Base-by-base conservation (phyloP, 257 asterid genomes). In the Prunella vulgaris region DNA sequence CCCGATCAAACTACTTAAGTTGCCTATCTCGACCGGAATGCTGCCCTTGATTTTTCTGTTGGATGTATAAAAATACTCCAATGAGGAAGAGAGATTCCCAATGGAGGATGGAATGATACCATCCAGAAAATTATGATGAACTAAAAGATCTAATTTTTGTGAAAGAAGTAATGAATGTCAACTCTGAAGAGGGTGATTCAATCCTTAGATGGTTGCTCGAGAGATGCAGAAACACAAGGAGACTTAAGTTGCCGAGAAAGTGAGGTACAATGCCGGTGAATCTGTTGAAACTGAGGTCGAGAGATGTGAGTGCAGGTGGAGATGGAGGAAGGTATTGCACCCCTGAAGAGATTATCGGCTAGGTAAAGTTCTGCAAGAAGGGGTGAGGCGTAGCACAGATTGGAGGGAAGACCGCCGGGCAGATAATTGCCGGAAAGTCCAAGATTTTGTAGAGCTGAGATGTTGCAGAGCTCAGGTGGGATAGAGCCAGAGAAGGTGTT, bases 41-140 rank as follows among this genome's bases (percentile, higher is more conserved):
- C 27, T 27, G 2, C 59, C 70, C 67, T 61, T 35, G 1, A 61
- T 18, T 61, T 4, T 35, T 30, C 67, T 35, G 3, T 18, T 18
- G 10, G 10, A 20, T 0, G 67, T 51, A 35, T 2, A 35, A 5
- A 64, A 27, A 2, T 7, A 1, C n/a, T 64, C 27, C 3, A 80
- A 25, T 0, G 71, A 77, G 7, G 70, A 27, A 2, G 84, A 80
- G 5, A 80, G 35, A 56, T 80, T 80, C 18, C 82, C 82, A 21
- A 77, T 12, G 46, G 82, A 73, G 3, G 46, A 2, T 14, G 80
- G 82, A 54, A 80, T 51, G 13, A 10, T 14, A 3, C 71, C 73
- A 5, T 70, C 21, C 0, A 77, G 10, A 25, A 76, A 76, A 49
- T 77, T 81, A 17, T 13, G 10, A 14, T 5, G 1, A 1, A 81